Evolutionary conservation across 2,329 filamentous ascomycete genomes (phyloP).

Genomic region (Botrytis galanthina): DNA sequence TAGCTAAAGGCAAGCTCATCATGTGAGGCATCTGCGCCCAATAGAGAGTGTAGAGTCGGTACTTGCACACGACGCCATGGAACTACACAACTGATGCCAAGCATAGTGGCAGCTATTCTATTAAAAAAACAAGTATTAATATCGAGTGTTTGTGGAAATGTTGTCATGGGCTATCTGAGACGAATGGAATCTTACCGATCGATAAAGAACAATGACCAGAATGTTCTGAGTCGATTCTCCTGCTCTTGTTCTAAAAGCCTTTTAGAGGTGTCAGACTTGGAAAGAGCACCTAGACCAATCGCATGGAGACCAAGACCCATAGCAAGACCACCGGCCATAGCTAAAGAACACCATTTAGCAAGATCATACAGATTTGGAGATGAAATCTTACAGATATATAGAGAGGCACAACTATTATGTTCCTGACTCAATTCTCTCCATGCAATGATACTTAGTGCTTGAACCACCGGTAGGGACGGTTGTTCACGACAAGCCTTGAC

Average conservation of each 20-base stretch:
- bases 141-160: background rate
- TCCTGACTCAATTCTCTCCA: background rate
- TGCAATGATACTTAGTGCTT: background rate
- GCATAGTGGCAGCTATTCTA: background rate
- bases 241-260: background rate
- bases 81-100: background rate
- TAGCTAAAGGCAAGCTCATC: no score
- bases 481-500: background rate
- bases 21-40: no score
- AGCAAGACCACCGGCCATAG: background rate
- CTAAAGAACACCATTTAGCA: background rate
- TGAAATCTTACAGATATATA: background rate
- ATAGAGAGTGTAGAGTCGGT: no score
- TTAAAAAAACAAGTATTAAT: background rate
- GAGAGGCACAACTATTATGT: background rate
- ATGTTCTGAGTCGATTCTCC: background rate
- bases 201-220: background rate
- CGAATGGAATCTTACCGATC: background rate
- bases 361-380: background rate
- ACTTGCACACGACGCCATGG: no score
- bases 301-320: background rate
- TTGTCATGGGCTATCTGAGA: background rate
- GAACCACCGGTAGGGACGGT: background rate
- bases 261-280: background rate
- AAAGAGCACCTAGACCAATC: background rate